Percentiles rank a stretch among this genome's conserved stretches.
Conservation (phyloP, 495 filamentous ascomycete genomes). For the Melanomma pulvis-pyrius region DNA sequence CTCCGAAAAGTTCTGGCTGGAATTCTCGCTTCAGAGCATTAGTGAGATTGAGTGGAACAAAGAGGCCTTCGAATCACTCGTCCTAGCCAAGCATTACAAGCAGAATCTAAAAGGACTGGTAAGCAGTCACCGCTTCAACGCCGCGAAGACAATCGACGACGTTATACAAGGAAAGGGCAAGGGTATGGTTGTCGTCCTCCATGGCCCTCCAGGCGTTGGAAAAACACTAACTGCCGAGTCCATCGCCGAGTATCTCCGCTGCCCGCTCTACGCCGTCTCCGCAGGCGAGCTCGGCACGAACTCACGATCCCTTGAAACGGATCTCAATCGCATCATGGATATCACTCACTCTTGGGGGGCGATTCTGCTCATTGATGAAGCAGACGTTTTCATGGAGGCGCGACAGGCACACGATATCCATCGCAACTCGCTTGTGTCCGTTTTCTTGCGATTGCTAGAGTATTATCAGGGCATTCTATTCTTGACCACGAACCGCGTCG, state of each 20-base stretch:
- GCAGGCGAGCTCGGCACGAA: constrained; percentile 84
- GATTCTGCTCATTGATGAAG: constrained; percentile 52
- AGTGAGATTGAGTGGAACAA: constrained; percentile 82
- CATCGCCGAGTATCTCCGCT: constrained; percentile 79
- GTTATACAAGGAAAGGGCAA: constrained; percentile 79
- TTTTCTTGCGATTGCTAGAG: constrained; percentile 56
- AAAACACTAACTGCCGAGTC: constrained; percentile 81
- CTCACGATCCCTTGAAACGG: constrained; percentile 72
- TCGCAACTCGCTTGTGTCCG: constrained; percentile 50
- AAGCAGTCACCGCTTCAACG: constrained; percentile 79
- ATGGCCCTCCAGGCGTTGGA: constrained; percentile 76
- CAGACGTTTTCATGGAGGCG: constrained; percentile 53
- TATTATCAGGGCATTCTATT: constrained; percentile 83
- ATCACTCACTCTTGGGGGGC: constrained; percentile 88
- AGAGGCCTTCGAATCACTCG: constrained; percentile 76
- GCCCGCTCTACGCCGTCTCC: constrained; percentile 82
- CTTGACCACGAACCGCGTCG: constrained; percentile 77
- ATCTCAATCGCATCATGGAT: constrained; percentile 82
- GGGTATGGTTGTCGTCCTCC: constrained; percentile 74
- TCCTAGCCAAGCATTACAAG: constrained; percentile 75
- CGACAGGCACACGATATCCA: constrained; percentile 50
- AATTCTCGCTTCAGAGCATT: constrained; percentile 83
- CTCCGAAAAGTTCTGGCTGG: constrained; percentile 86
- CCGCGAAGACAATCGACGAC: constrained; percentile 80
- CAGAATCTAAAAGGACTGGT: constrained; percentile 80